Percentiles rank a stretch among this genome's conserved stretches.
phyloP scores from a whole-genome alignment of 108 stramenopile species.

The Cyclotella sp. region DNA sequence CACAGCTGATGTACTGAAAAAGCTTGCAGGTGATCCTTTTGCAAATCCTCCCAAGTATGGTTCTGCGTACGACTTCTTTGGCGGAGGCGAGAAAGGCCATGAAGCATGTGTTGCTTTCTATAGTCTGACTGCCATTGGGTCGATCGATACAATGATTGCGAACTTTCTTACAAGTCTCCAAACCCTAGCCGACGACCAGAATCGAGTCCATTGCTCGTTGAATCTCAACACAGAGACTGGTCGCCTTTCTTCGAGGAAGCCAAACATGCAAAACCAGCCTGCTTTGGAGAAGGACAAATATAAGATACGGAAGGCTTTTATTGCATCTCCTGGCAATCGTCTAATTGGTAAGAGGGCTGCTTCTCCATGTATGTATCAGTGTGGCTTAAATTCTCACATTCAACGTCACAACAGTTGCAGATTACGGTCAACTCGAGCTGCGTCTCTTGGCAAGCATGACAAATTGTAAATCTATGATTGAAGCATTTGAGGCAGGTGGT shows the following conservation, averaged over 20 bases:
- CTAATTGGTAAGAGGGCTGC: slow-evolving; percentile 68
- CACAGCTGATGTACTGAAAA: slow-evolving; percentile 84
- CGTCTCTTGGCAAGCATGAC: slow-evolving; percentile 97
- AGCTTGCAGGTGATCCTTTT: slow-evolving; percentile 89
- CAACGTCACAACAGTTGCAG: slow-evolving; percentile 64
- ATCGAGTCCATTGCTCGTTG: slow-evolving; percentile 94
- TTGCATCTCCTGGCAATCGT: slow-evolving; percentile 88
- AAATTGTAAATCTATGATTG: slow-evolving; percentile 95
- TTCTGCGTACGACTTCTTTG: slow-evolving; percentile 85
- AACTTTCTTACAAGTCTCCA: slow-evolving; percentile 91
- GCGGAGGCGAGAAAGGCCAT: slow-evolving; percentile 81
- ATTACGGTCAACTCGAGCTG: slow-evolving; percentile 99
- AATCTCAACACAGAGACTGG: slow-evolving; percentile 99
- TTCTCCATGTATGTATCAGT: too few relatives aligned
- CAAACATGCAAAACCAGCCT: slow-evolving; percentile 99
- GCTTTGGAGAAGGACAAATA: slow-evolving; percentile 98
- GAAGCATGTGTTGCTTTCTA: slow-evolving; percentile 93
- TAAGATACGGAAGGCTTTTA: slow-evolving; percentile 93
- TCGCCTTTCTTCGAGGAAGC: slow-evolving; percentile 92
- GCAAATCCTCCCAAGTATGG: slow-evolving; percentile 92
- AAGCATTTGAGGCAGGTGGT: slow-evolving; percentile 96
- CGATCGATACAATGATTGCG: slow-evolving; percentile 97
- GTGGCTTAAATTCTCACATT: too few relatives aligned
- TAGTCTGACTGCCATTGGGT: slow-evolving; percentile 88
- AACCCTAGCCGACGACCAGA: slow-evolving; percentile 85